phyloP scores from a whole-genome alignment of 257 asterid species.

The Solanum sitiens region DNA sequence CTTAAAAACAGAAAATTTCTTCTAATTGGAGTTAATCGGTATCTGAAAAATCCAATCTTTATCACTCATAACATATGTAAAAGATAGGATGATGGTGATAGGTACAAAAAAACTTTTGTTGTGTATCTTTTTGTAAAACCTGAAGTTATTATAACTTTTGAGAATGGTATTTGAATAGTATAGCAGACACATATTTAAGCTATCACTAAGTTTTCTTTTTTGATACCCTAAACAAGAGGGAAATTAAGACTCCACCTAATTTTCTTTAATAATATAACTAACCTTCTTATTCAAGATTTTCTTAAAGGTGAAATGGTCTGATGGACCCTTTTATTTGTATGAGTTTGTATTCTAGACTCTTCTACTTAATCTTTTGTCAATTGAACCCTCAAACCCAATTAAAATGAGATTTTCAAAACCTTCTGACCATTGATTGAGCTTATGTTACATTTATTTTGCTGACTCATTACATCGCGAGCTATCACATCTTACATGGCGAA shows the following conservation, averaged over 20 bases:
- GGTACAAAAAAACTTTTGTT: not conserved
- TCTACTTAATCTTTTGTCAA: too few relatives aligned
- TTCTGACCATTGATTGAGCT: too few relatives aligned
- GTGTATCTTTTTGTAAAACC: not conserved
- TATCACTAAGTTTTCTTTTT: not conserved
- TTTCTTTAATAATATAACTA: not conserved
- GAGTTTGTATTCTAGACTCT: too few relatives aligned
- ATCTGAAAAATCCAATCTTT: not conserved
- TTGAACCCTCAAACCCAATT: too few relatives aligned
- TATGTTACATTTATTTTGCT: too few relatives aligned
- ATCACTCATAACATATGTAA: not conserved
- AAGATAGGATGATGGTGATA: not conserved
- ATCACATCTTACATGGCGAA: too few relatives aligned
- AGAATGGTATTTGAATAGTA: not conserved
- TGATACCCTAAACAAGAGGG: not conserved
- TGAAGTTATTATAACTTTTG: not conserved
- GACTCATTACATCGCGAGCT: too few relatives aligned
- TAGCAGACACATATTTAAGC: not conserved
- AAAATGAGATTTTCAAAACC: too few relatives aligned
- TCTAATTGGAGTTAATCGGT: not conserved
- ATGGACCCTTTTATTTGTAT: too few relatives aligned
- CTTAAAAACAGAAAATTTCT: not conserved
- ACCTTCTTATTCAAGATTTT: too few relatives aligned
- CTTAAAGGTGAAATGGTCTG: too few relatives aligned
- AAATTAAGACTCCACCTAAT: not conserved